phyloP scores from a whole-genome alignment of 345 rosid genomes.

The Kandelia obovata region DNA sequence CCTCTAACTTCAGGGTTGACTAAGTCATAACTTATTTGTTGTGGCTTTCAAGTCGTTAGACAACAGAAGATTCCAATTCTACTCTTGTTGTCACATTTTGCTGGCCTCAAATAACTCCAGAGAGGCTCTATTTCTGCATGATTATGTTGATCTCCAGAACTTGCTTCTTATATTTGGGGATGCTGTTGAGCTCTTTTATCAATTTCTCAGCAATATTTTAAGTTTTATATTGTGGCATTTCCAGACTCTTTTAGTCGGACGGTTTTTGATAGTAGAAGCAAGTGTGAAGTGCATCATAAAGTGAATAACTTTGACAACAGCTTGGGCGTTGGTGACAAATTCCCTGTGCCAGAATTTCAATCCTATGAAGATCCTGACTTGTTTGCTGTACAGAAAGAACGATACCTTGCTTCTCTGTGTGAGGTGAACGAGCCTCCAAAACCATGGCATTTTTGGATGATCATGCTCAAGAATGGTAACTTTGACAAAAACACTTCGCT shows the following conservation, averaged over 20 bases:
- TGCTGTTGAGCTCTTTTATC: neutral
- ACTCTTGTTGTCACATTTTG: neutral
- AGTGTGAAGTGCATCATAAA: constrained; percentile 33
- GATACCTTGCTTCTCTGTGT: constrained; percentile 25
- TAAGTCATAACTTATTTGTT: neutral
- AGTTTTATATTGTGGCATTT: constrained; percentile 9
- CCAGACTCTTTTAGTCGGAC: constrained; percentile 25
- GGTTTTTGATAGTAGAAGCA: constrained; percentile 23
- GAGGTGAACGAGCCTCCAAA: constrained; percentile 19
- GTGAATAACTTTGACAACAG: constrained; percentile 22
- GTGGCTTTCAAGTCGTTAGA: neutral
- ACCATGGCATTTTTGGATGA: constrained; percentile 31
- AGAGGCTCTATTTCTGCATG: neutral
- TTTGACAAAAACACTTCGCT: constrained; percentile 20
- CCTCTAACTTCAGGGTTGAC: neutral
- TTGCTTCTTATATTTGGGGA: neutral
- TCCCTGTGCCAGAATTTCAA: constrained; percentile 33
- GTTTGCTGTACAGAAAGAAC: constrained; percentile 24
- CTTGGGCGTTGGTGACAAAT: constrained; percentile 38
- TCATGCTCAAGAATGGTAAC: constrained; percentile 30
- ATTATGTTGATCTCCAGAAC: neutral
- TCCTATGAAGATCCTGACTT: constrained; percentile 37
- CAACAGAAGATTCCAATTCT: neutral
- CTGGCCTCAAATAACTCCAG: neutral
- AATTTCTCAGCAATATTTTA: neutral